Conservation (phyloP, 108 stramenopile genomes). For the Nannochloropsis salina region DNA sequence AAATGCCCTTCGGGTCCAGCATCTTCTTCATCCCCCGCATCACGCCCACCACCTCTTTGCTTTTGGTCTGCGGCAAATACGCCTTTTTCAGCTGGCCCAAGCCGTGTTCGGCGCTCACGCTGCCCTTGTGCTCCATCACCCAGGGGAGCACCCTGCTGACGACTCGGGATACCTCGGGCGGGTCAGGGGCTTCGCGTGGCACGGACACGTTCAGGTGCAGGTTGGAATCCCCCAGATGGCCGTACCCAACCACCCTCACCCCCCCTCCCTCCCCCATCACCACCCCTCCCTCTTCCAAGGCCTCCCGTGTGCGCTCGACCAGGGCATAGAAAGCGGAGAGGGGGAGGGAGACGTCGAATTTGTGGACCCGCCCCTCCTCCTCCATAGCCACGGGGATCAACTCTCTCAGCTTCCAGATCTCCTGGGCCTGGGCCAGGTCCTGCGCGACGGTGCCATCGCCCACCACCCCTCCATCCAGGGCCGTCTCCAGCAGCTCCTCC, state of each 20-base stretch:
- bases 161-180: not conserved
- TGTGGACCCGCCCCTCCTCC: conserved; percentile 68
- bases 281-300: conserved; percentile 29
- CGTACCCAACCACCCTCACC: conserved; percentile 59
- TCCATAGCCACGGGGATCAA: conserved; percentile 41
- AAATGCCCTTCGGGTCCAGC: conserved; percentile 54
- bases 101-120: conserved; percentile 97
- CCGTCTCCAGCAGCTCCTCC: conserved; percentile 65
- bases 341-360: conserved; percentile 87
- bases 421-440: conserved; percentile 62
- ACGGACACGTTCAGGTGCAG: conserved; percentile 82
- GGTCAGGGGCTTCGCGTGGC: not conserved
- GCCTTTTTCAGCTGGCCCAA: conserved; percentile 81
- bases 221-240: conserved; percentile 89
- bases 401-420: conserved; percentile 53
- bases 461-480: conserved; percentile 56
- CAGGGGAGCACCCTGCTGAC: conserved; percentile 57
- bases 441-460: conserved; percentile 74
- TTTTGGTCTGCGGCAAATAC: conserved; percentile 46
- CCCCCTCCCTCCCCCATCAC: conserved; percentile 26
- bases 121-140: conserved; percentile 68
- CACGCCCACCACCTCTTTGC: conserved; percentile 25
- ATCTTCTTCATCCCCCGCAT: conserved; percentile 53
- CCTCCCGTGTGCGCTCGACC: conserved; percentile 57
- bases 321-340: conserved; percentile 65